Conservation (phyloP, 192 early-diverging fungal species). For the Lobosporangium transversale region DNA sequence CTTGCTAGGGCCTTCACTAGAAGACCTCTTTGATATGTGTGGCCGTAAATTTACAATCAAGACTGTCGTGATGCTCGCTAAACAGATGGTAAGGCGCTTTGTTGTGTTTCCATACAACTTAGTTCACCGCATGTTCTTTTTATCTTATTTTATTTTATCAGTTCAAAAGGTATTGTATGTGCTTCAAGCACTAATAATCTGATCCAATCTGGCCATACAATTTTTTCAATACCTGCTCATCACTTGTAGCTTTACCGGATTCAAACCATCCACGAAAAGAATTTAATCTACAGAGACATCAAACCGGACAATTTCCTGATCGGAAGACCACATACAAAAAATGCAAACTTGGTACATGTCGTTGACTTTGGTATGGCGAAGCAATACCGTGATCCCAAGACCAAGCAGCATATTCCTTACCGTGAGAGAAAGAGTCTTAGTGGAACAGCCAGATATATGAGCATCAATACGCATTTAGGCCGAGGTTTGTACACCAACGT, state of each 20-base stretch:
- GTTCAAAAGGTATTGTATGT: no score
- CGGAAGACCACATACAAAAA: slow-evolving; percentile 74
- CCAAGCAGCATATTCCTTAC: slow-evolving; percentile 97
- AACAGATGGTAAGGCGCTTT: slow-evolving; percentile 80
- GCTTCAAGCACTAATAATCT: no score
- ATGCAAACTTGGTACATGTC: slow-evolving; percentile 79
- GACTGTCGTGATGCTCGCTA: slow-evolving; percentile 96
- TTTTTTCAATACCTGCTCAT: not conserved
- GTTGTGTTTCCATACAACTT: not conserved
- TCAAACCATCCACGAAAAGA: slow-evolving; percentile 93
- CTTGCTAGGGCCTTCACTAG: slow-evolving; percentile 90
- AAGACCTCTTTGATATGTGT: slow-evolving; percentile 97
- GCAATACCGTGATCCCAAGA: slow-evolving; percentile 95
- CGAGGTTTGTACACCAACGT: slow-evolving; percentile 64
- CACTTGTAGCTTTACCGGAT: slow-evolving; percentile 73
- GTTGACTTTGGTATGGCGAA: slow-evolving; percentile 99
- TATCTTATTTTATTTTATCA: no score
- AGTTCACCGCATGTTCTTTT: not conserved
- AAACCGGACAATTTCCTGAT: slow-evolving; percentile 99
- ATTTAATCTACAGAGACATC: slow-evolving; percentile 97
- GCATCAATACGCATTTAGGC: slow-evolving; percentile 97
- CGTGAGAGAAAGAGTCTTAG: slow-evolving; percentile 93
- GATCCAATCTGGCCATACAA: not conserved
- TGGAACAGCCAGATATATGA: slow-evolving; percentile 98
- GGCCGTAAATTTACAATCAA: slow-evolving; percentile 90